Base-by-base conservation (phyloP, 208 protist species). In the Leishmania tropica region DNA sequence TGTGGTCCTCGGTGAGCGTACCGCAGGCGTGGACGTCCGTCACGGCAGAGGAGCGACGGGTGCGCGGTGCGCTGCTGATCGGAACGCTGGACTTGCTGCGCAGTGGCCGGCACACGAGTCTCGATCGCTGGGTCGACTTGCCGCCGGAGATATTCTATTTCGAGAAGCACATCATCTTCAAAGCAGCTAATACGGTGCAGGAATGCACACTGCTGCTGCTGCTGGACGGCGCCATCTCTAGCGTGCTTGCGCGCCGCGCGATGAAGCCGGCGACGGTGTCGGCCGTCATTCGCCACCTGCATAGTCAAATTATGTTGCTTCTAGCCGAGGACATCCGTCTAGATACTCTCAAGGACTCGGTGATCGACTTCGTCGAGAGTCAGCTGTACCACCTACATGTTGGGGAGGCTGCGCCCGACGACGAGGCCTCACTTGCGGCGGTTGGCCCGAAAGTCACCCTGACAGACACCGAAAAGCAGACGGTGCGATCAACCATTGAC, bases 151-250 rank as follows among this genome's bases (percentile, higher is more conserved):
- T 87, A 28, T 91, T 97, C 70, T 96, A 91, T 83, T 95, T 97
- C 90, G 94, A 97, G 71, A 95, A 95, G 85, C 67, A 82, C 48
- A 74, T 90, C 70, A 83, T 97, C 65, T 97, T 97, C 83, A 83
- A 87, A 53, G 90, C 87, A n/a, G 89, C 94, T 54, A 97, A 97
- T 85, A 83, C 91, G 0, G 92, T 97, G 47, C 94, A 97, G 86
- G 90, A 95, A 81, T 86, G 82, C 56, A 93, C 85, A 40, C 85
- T 97, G 62, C 81, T 94, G 65, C 83, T 95, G 24, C 76, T 96
- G 53, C 82, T 97, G 54, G 89, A 92, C 51, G 94, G 94, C 19
- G 90, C 86, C 24, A 88, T 95, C 19, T 95, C 94, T 4, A 90
- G 87, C 65, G 85, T 97, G 70, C 84, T 97, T 58, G 67, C 89